These are phyloP conservation scores for Chlamydomonas sp. DNA, from an alignment of 139 green algal species.

Conservation along the genomic window DNA sequence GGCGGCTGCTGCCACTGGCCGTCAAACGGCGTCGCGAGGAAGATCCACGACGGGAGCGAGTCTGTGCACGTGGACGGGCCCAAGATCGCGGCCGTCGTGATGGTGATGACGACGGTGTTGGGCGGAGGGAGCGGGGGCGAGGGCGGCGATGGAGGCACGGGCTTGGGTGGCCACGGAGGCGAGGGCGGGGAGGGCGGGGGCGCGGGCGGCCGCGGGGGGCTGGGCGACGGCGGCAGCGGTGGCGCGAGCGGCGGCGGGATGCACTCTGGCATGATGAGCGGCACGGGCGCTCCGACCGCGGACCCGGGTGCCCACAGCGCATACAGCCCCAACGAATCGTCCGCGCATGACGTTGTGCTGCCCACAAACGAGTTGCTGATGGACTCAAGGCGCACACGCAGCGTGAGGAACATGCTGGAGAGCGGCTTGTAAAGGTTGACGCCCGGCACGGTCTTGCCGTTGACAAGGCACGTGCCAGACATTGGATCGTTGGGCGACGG, in stretches of 20 bases:
- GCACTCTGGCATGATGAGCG: background rate
- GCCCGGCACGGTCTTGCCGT: background rate
- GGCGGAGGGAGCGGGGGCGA: background rate
- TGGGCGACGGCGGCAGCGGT: too few relatives aligned
- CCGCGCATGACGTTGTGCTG: too few relatives aligned
- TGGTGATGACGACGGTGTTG: background rate
- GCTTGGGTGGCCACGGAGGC: background rate
- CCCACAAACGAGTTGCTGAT: background rate
- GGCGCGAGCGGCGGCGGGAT: background rate
- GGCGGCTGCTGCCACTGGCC: background rate
- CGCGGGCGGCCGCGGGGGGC: too few relatives aligned
- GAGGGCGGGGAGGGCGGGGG: background rate
- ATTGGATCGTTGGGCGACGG: conserved; percentile 25
- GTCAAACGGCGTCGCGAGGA: background rate
- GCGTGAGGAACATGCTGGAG: background rate
- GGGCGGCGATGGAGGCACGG: background rate
- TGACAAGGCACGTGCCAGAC: conserved; percentile 11
- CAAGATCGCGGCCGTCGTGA: background rate
- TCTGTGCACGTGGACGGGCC: background rate
- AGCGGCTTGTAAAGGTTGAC: background rate
- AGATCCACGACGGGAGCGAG: background rate
- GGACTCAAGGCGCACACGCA: background rate
- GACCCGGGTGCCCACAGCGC: too few relatives aligned
- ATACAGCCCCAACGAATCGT: too few relatives aligned
- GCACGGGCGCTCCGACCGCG: background rate